Percentiles rank a stretch among this genome's conserved stretches.
These are phyloP conservation scores for Dryas integrifolia DNA, from an alignment of 331 rosid species.

Conservation along the genomic window DNA sequence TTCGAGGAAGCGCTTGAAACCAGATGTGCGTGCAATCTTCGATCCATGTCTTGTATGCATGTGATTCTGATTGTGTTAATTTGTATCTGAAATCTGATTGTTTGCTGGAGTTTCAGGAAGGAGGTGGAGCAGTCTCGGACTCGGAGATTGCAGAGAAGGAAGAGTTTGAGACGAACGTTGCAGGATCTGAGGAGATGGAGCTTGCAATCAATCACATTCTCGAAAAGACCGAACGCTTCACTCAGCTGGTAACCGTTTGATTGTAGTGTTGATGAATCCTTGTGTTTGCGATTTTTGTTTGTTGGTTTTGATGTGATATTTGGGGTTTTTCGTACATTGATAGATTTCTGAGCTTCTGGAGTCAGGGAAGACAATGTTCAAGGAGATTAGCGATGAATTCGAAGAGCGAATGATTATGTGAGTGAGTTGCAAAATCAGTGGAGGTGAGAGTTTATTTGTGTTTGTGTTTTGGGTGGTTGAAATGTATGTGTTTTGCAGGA, in stretches of 20 bases:
- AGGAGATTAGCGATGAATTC: conserved; percentile 61
- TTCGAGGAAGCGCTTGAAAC: conserved; percentile 56
- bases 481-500: conserved; percentile 36
- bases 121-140: conserved; percentile 35
- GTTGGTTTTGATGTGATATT: background rate
- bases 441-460: background rate
- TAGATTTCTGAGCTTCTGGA: conserved; percentile 80
- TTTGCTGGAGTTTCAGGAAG: conserved; percentile 18
- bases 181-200: conserved; percentile 70
- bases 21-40: conserved; percentile 36
- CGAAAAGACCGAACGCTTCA: conserved; percentile 66
- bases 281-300: background rate
- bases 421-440: conserved; percentile 41
- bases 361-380: conserved; percentile 67
- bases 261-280: background rate
- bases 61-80: background rate
- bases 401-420: conserved; percentile 77
- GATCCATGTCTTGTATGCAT: background rate
- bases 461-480: conserved; percentile 1
- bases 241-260: conserved; percentile 58
- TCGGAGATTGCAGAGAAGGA: conserved; percentile 40
- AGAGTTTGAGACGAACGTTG: conserved; percentile 34
- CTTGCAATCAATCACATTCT: conserved; percentile 53
- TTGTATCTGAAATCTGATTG: conserved; percentile 1
- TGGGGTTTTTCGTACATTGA: background rate